These are phyloP conservation scores for Lipomyces yamanashiensis DNA, from an alignment of 805 yeast genomes.

Conservation along the genomic window DNA sequence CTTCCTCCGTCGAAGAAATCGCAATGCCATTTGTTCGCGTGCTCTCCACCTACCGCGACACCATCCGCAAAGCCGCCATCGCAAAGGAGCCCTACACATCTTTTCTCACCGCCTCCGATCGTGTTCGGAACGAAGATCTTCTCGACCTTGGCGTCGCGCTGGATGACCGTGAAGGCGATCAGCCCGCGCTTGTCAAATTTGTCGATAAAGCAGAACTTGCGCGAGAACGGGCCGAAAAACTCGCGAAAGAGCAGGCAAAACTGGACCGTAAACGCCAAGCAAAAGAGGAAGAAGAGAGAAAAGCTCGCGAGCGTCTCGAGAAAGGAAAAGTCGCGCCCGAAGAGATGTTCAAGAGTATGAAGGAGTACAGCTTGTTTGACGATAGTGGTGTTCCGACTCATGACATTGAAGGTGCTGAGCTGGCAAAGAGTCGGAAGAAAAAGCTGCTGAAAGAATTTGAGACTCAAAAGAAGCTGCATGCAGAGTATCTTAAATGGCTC, in stretches of 20 bases:
- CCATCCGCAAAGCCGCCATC: constrained; percentile 76
- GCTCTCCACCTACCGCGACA: constrained; percentile 79
- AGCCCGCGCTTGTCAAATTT: constrained; percentile 82
- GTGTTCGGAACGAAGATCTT: constrained; percentile 71
- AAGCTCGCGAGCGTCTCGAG: constrained; percentile 64
- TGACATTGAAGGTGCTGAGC: constrained; percentile 76
- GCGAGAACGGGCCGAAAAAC: constrained; percentile 60
- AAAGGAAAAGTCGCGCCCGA: constrained; percentile 72
- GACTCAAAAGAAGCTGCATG: constrained; percentile 80
- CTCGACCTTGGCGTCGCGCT: constrained; percentile 77
- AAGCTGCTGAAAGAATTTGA: constrained; percentile 78
- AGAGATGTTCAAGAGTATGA: constrained; percentile 68
- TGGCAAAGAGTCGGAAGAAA: constrained; percentile 83
- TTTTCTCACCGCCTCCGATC: constrained; percentile 73
- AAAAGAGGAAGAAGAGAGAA: constrained; percentile 52
- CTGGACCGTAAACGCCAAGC: constrained; percentile 56
- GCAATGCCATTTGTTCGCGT: constrained; percentile 81
- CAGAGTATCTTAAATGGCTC: constrained; percentile 54
- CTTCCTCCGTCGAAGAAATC: constrained; percentile 59
- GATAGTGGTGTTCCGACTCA: constrained; percentile 80
- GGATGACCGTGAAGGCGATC: constrained; percentile 73
- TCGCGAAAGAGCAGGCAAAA: constrained; percentile 57
- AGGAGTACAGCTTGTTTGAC: constrained; percentile 77
- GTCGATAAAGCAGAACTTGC: constrained; percentile 74
- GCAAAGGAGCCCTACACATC: constrained; percentile 55